Conservation (phyloP, 2,329 filamentous ascomycete genomes). For the Aciculosporium take region DNA sequence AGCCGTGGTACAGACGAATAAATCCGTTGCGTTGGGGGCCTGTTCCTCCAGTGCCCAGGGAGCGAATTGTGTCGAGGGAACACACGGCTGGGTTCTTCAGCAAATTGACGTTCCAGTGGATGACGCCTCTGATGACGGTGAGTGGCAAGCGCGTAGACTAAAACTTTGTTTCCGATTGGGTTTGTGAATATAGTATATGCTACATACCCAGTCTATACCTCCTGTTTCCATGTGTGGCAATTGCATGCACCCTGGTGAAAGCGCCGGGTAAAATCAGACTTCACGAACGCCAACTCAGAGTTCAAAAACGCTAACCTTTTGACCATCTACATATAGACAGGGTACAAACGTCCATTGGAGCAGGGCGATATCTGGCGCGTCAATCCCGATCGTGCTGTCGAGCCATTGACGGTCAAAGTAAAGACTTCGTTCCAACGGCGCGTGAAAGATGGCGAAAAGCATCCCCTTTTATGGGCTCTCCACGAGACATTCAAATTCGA, state of each 20-base stretch:
- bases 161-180: not conserved
- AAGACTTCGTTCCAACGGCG: constrained; percentile 55
- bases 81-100: constrained; percentile 62
- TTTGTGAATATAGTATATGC: not conserved
- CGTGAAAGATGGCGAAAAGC: constrained; percentile 51
- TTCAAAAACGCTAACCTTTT: too few species aligned
- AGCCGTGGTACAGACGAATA: constrained; percentile 46
- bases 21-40: constrained; percentile 49
- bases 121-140: constrained; percentile 71
- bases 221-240: not conserved
- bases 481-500: constrained; percentile 78
- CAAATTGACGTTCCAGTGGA: constrained; percentile 74
- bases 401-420: constrained; percentile 52
- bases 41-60: constrained; percentile 40
- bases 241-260: not conserved
- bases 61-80: constrained; percentile 47
- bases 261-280: too few species aligned
- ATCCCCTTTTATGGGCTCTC: constrained; percentile 65
- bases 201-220: not conserved
- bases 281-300: too few species aligned
- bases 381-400: constrained; percentile 64
- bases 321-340: constrained; percentile 45
- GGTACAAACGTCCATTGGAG: constrained; percentile 74
- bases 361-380: constrained; percentile 78
- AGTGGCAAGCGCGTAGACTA: constrained; percentile 14